Evolutionary conservation across 2,329 filamentous ascomycete genomes (phyloP).

Genomic region (Fusarium piperis): DNA sequence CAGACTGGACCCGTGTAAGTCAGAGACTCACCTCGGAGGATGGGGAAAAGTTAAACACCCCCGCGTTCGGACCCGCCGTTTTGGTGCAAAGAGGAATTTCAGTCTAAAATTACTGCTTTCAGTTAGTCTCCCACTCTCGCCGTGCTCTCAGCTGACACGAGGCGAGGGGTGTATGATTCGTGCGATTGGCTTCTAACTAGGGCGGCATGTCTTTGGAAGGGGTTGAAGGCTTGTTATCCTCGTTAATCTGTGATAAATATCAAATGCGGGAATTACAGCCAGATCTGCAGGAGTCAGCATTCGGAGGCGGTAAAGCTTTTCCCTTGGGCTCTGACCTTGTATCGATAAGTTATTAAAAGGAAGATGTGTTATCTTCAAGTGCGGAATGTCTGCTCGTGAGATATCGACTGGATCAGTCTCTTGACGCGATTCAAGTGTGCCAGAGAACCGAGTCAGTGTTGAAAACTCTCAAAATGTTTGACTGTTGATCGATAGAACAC

Average conservation of each 20-base stretch:
- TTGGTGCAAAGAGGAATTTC: slow-evolving; percentile 11
- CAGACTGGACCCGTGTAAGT: slow-evolving; percentile 2
- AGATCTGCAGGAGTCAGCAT: background rate
- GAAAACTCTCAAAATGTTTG: background rate
- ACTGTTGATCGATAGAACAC: background rate
- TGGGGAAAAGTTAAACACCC: background rate
- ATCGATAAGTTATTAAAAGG: background rate
- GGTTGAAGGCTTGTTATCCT: background rate
- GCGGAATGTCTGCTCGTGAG: background rate
- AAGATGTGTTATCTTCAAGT: background rate
- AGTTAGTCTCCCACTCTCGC: slow-evolving; percentile 2
- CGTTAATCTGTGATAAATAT: background rate
- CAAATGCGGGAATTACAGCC: background rate
- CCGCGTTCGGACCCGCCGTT: background rate
- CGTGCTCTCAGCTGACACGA: background rate
- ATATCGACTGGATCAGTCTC: background rate
- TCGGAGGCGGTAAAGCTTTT: background rate
- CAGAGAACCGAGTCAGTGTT: background rate
- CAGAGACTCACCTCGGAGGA: background rate
- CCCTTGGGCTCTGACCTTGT: background rate
- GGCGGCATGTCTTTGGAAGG: background rate
- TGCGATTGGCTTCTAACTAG: background rate
- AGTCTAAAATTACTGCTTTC: slow-evolving; percentile 23
- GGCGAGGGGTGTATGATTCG: slow-evolving; percentile 2
- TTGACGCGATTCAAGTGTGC: background rate